phyloP scores from a whole-genome alignment of 768 basidiomycete species.

The Tulasnella sp. region DNA sequence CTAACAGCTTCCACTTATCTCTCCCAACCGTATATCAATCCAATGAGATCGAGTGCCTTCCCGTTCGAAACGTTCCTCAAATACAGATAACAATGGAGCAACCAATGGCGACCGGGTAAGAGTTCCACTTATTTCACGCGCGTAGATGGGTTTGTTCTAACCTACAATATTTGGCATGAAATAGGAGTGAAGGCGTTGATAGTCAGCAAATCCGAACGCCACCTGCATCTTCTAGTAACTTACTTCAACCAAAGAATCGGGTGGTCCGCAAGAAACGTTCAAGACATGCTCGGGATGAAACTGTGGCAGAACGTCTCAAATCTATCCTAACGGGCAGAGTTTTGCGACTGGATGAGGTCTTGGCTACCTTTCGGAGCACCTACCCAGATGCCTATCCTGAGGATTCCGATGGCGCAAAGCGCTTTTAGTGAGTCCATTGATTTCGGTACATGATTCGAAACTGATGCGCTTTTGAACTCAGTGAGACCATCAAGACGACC shows the following conservation, averaged over 20 bases:
- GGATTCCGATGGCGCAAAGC: background rate
- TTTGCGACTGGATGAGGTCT: background rate
- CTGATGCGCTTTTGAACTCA: background rate
- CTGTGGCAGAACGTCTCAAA: background rate
- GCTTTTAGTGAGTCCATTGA: background rate
- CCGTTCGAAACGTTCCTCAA: background rate
- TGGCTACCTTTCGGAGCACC: background rate
- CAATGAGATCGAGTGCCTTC: background rate
- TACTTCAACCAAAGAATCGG: background rate
- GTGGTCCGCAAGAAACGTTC: background rate
- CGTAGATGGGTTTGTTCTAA: background rate
- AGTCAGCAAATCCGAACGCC: background rate
- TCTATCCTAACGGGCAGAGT: background rate
- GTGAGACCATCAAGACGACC: background rate
- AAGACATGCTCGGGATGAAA: background rate
- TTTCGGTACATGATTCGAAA: background rate
- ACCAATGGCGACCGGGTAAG: background rate
- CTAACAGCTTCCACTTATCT: background rate
- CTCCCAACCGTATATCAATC: background rate
- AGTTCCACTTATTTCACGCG: background rate
- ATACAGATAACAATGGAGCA: background rate
- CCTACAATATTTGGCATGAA: background rate
- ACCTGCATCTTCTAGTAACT: background rate
- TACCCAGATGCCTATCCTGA: background rate
- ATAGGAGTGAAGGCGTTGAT: background rate